Base-by-base conservation (phyloP, 192 early-diverging fungal genomes). In the Linnemannia zychae region DNA sequence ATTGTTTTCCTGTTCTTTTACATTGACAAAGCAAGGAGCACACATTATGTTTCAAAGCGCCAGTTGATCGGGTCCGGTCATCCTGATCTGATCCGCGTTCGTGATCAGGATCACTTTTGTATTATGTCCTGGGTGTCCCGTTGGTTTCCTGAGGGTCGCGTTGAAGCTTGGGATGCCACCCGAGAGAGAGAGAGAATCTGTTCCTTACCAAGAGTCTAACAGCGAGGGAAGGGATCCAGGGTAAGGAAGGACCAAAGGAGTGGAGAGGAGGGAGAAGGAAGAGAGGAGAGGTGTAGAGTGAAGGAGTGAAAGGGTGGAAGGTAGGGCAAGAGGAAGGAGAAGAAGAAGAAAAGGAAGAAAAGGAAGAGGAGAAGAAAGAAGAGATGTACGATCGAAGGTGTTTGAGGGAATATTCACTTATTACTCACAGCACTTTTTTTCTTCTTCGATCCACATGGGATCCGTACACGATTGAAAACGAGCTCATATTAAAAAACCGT, bases 361-460 rank as follows among this genome's bases (percentile, higher is more conserved):
- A 40, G 18, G 40, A 22, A 13, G 13, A 44, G 33, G 66, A 34
- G 22, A 17, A 22, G 37, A 40, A 60, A 60, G 37, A 38, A 71
- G 52, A 48, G 24, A 67, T 36, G 47, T 22, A 3, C 7, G 34
- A 72, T 31, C 18, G 71, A 72, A 37, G 37, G 36, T 2, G 37
- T 9, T 44, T 44, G 40, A 44, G 40, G 40, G 40, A 44, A 44
- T 44, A 44, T 49, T 34, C 67, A 48, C 22, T 63, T 57, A 80
- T 80, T 80, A 80, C 78, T 80, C 78, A 80, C 72, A 12, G 66
- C 22, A 28, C 31, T 52, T 67, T 40, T 67, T 49, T 67, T 69
- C 37, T 22, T 70, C 22, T 71, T 71, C 24, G 57, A 63, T 63
- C 57, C 57, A 63, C 57, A 63, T 63, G 57, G 57, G 40, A 44